Evolutionary conservation across 1,139 yeast genomes (phyloP), one percentile per base, ranked within the genome.

Genomic region (Debaryomyces psychrophilus): DNA sequence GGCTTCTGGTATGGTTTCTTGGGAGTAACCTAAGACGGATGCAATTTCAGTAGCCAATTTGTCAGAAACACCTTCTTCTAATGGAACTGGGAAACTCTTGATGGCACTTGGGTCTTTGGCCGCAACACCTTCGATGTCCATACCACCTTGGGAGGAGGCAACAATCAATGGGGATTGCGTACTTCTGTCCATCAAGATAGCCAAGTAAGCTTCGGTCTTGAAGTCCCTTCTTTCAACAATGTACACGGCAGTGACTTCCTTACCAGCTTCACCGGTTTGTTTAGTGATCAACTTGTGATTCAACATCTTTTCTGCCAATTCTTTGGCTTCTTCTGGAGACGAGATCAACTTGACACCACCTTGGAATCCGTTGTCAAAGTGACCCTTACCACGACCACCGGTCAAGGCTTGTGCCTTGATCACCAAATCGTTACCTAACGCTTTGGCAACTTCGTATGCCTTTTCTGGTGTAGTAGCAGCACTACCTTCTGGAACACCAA

Each of bases 341-440:
- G 85, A 78, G 60, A 90, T 88, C 71, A 93, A 79, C 74, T 90
- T 87, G 65, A 93, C 97, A 76, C 99, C 99, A 48, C 98, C 96
- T 75, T 92, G 86, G 68, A 90, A 83, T 43, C 99, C 99, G 60
- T 85, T 85, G 74, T 90, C 97, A 59, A 93, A 92, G 72, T 89
- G 92, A 55, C 99, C 99, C 73, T 93, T 93, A 76, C 99, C 99
- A 74, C 99, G 87, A 66, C 99, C 99, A 75, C 99, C 99, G 51
- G 99, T 92, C 64, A 95, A 81, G 45, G 96, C 98, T 77, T 93
- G 99, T 50, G 99, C 99, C 79, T 93, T 93, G 69, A 93, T 82
- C 56, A 93, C 98, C 74, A 93, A 77, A 59, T 90, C 96, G 60
- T 83, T 83, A 58, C 84, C 81, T 60, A 79, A 70, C 43, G 68